Evolutionary conservation across 1,284 basidiomycete genomes (phyloP), one percentile per base, ranked within the genome.

Genomic region (Sporisorium scitamineum): DNA sequence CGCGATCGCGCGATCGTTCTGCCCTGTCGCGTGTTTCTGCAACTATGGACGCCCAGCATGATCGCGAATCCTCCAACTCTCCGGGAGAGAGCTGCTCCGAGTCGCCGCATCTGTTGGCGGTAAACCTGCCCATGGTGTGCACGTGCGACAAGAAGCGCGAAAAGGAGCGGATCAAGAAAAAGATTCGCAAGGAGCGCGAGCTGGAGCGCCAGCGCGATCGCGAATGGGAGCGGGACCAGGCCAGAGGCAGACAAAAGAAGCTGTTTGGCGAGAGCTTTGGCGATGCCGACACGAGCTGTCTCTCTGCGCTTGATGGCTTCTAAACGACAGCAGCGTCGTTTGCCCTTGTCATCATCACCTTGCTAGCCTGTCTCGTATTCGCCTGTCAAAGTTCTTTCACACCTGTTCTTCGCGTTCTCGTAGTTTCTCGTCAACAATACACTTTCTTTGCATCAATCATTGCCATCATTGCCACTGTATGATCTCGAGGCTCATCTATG

Each of bases 61-160:
- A 70, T 20, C 72, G 67, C 44, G 72, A 70, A 39, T 75, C 68
- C 2, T 71, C 68, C 44, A 58, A 66, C 44, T 76, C 73, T 47
- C 68, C 73, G 3, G 68, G 54, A 5, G 68, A 76, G 54, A 71
- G 68, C 68, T 59, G 64, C 48, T 70, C 68, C 42, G 73, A 70
- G 47, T 70, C 64, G 54, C 63, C 68, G 14, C 54, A 59, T n/a
- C 9, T 59, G 32, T 37, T 37, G 20, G 44, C 57, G n/a, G 56
- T 58, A 20, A 55, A 56, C 24, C 24, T 61, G 51, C 53, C 73
- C 2, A 60, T 39, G 51, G 54, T 66, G 44, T 72, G 74, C 27
- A 69, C 70, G n/a, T 72, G 69, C 67, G 70, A 76, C 54, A 69
- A 70, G 66, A 73, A 76, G 57, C 57, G 55, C 26, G 74, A 76